A percentile compares a stretch with the other conserved stretches of the same genome.
Evolutionary conservation across 345 rosid genomes (phyloP).

Genomic region (Populus euphratica): DNA sequence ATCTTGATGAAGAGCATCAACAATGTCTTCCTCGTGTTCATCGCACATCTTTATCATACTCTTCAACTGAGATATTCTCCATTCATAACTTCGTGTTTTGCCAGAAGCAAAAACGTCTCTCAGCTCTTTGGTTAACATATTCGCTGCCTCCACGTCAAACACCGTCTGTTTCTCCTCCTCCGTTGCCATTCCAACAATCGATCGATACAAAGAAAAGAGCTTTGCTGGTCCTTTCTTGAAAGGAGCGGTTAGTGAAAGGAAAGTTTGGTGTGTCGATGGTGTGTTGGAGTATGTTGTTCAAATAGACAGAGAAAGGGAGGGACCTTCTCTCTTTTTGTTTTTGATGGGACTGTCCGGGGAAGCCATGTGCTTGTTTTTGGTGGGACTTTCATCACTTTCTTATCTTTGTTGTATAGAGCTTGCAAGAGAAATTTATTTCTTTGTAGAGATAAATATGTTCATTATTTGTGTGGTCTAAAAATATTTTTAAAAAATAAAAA

Average conservation of each 20-base stretch:
- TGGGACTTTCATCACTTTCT: too few species aligned
- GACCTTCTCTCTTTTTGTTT: background rate
- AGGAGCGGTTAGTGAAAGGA: too few species aligned
- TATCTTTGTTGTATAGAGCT: too few species aligned
- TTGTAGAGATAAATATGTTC: too few species aligned
- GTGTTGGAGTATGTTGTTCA: background rate
- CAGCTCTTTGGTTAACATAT: slow-evolving; percentile 44
- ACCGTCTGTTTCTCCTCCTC: background rate
- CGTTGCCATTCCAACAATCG: background rate
- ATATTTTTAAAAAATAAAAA: too few species aligned
- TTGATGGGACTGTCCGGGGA: too few species aligned
- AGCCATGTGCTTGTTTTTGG: too few species aligned
- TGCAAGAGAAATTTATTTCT: too few species aligned
- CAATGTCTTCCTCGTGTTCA: slow-evolving; percentile 62
- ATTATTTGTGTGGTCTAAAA: too few species aligned
- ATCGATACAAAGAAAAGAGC: background rate
- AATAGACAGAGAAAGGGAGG: background rate
- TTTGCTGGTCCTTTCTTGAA: background rate
- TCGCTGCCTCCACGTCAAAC: slow-evolving; percentile 47
- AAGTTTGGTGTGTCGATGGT: background rate
- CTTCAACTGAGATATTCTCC: slow-evolving; percentile 75
- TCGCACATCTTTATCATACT: slow-evolving; percentile 46
- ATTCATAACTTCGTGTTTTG: slow-evolving; percentile 60
- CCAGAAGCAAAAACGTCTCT: slow-evolving; percentile 49
- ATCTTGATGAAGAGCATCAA: slow-evolving; percentile 66